These are phyloP conservation scores for Metschnikowia cerradonensis DNA, from an alignment of 805 yeast genomes.

Conservation along the genomic window DNA sequence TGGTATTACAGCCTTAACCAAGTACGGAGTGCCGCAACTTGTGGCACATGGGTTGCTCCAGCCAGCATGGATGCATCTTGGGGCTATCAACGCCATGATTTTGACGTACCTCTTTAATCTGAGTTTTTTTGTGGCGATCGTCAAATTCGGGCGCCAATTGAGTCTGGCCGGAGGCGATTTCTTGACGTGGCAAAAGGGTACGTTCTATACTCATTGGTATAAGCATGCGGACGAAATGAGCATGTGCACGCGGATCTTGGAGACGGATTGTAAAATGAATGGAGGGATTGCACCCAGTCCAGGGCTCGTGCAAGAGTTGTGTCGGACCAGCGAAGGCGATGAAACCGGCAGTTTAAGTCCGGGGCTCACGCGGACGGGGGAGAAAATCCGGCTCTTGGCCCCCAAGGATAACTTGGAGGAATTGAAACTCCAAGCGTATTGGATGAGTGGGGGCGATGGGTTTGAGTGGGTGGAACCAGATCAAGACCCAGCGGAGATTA, in stretches of 20 bases:
- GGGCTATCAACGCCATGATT: constrained; percentile 46
- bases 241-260: constrained; percentile 61
- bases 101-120: constrained; percentile 39
- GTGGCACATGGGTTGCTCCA: constrained; percentile 38
- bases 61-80: constrained; percentile 34
- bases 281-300: constrained; percentile 33
- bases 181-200: constrained; percentile 61
- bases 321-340: constrained; percentile 27
- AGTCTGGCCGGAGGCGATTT: constrained; percentile 48
- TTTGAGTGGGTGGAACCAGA: constrained; percentile 23
- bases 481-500: constrained; percentile 37
- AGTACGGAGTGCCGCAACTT: constrained; percentile 38
- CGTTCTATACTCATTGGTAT: constrained; percentile 60
- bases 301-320: constrained; percentile 35
- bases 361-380: constrained; percentile 35
- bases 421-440: constrained; percentile 68
- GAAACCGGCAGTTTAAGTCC: constrained; percentile 28
- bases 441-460: constrained; percentile 59
- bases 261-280: constrained; percentile 55
- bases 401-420: constrained; percentile 53
- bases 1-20: constrained; percentile 34
- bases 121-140: constrained; percentile 38
- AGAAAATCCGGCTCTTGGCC: constrained; percentile 36
- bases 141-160: constrained; percentile 38
- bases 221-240: constrained; percentile 63